phyloP scores from a whole-genome alignment of 176 grass and related monocot species.

The Aegilops tauschii region DNA sequence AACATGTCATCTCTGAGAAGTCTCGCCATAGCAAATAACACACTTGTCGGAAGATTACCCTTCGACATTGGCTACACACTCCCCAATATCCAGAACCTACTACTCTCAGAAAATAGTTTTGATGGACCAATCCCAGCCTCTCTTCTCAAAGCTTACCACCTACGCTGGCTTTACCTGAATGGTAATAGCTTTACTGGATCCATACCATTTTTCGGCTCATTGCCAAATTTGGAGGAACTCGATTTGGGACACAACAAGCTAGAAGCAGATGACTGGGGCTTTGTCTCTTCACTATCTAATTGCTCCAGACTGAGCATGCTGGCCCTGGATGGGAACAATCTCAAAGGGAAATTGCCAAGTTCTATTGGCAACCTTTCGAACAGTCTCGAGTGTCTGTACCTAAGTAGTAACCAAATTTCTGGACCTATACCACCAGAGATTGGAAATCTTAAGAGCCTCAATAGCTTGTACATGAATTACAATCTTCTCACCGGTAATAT shows the following conservation, averaged over 20 bases:
- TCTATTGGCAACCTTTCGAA: conserved; percentile 35
- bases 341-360: conserved; percentile 37
- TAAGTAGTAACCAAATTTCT: conserved; percentile 38
- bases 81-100: conserved; percentile 12
- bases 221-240: conserved; percentile 7
- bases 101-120: neutral
- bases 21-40: conserved; percentile 24
- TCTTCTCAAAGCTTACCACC: conserved; percentile 19
- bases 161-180: neutral
- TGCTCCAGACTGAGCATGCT: neutral
- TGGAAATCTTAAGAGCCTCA: conserved; percentile 30
- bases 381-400: neutral
- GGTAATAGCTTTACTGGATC: conserved; percentile 1
- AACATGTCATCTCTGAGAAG: conserved; percentile 23
- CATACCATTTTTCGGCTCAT: conserved; percentile 36
- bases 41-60: conserved; percentile 28
- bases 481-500: conserved; percentile 49
- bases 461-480: conserved; percentile 9
- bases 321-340: conserved; percentile 17
- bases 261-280: conserved; percentile 28
- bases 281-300: conserved; percentile 35
- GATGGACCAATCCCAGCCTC: conserved; percentile 36
- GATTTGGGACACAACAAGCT: conserved; percentile 30
- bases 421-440: conserved; percentile 30
- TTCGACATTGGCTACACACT: conserved; percentile 25